Evolutionary conservation across 345 rosid genomes (phyloP).

Genomic region (Aquilaria sinensis): DNA sequence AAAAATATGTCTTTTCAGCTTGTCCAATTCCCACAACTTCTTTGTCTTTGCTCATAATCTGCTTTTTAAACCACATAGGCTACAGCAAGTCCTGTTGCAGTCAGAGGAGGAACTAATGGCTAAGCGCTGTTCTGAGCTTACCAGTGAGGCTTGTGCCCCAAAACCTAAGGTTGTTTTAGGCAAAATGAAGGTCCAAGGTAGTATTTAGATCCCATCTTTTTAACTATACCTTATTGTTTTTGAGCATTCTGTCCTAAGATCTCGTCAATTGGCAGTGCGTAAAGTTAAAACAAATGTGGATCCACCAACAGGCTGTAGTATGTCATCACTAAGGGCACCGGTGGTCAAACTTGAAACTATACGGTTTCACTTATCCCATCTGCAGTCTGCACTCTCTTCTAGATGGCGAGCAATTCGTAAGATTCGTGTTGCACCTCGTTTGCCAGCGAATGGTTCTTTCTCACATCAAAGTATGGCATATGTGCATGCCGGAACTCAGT

Average conservation of each 20-base stretch:
- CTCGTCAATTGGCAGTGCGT: conserved; percentile 52
- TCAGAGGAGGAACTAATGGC: conserved; percentile 87
- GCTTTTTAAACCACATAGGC: conserved; percentile 29
- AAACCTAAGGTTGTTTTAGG: conserved; percentile 79
- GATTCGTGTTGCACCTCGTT: conserved; percentile 45
- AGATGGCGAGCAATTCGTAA: conserved; percentile 75
- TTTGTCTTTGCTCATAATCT: conserved; percentile 1
- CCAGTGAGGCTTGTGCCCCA: conserved; percentile 53
- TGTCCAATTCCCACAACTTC: not conserved
- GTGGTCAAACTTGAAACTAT: conserved; percentile 48
- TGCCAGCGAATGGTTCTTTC: conserved; percentile 65
- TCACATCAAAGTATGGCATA: conserved; percentile 88
- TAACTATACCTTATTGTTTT: conserved; percentile 14
- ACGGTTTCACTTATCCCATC: conserved; percentile 51
- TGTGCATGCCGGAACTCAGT: conserved; percentile 88
- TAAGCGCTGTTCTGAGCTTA: conserved; percentile 58
- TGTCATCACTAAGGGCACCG: conserved; percentile 58
- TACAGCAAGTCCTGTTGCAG: conserved; percentile 75
- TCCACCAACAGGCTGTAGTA: conserved; percentile 81
- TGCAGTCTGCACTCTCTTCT: conserved; percentile 48
- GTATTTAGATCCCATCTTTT: conserved; percentile 3
- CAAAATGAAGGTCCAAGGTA: conserved; percentile 98
- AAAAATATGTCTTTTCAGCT: not conserved
- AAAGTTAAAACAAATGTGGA: conserved; percentile 73
- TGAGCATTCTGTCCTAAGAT: conserved; percentile 9